A percentile compares a stretch with the other conserved stretches of the same genome.
phyloP scores from a whole-genome alignment of 2,329 filamentous ascomycete genomes.

The Diaporthe eres region DNA sequence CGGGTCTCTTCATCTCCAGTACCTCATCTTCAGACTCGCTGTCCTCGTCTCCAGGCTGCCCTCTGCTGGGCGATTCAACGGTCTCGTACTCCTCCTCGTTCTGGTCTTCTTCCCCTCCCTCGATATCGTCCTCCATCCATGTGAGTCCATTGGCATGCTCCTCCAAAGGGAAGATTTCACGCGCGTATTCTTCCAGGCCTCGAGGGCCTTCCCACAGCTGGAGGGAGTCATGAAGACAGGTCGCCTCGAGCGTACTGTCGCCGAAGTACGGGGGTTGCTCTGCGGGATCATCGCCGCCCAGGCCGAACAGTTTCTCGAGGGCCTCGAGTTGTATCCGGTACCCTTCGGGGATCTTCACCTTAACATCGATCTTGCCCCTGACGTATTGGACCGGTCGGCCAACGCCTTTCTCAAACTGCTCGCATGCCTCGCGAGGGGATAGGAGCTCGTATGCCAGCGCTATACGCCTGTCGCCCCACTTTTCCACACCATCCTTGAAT shows the following conservation, averaged over 20 bases:
- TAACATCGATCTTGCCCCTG: constrained; percentile 83
- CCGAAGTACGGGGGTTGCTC: constrained; percentile 77
- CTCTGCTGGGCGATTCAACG: constrained; percentile 35
- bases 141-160: constrained; percentile 93
- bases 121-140: constrained; percentile 82
- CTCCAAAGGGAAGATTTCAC: constrained; percentile 94
- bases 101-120: constrained; percentile 42
- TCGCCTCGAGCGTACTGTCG: constrained; percentile 67
- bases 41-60: constrained; percentile 52
- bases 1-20: constrained; percentile 69
- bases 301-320: constrained; percentile 71
- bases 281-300: constrained; percentile 63
- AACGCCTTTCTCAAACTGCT: constrained; percentile 83
- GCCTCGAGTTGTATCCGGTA: constrained; percentile 90
- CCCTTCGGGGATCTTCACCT: constrained; percentile 87
- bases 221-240: constrained; percentile 81
- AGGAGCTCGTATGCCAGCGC: constrained; percentile 93
- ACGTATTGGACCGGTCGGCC: constrained; percentile 84
- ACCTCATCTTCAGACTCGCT: constrained; percentile 70
- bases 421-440: constrained; percentile 85
- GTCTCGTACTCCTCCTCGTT: constrained; percentile 39
- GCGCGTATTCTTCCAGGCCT: constrained; percentile 92
- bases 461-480: constrained; percentile 85
- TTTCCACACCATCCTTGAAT: constrained; percentile 90
- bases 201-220: constrained; percentile 93